Evolutionary conservation across 2,329 filamentous ascomycete genomes (phyloP), one percentile per base, ranked within the genome.

Genomic region (Madurella mycetomatis): DNA sequence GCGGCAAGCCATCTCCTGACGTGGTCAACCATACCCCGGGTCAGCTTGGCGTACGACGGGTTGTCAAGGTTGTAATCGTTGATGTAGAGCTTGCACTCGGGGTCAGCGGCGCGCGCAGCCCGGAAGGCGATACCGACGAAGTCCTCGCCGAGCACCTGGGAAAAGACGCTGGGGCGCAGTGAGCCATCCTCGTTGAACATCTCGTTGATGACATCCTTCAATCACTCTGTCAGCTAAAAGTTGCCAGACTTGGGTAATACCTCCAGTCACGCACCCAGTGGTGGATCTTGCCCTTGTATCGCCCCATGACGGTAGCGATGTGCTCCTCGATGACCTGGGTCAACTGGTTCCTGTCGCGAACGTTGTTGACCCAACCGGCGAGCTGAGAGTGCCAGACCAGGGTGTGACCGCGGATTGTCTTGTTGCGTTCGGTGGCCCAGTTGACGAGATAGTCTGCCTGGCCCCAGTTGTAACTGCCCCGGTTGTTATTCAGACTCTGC

Each of bases 31-130:
- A 86, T 81, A 45, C 76, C 76, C 18, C 62, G 72, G 37, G 74
- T 73, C 51, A 73, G 46, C 74, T 90, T 90, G 59, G 77, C 73
- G 63, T 79, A 78, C 60, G 62, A 76, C 16, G 84, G 76, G 42
- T 69, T 74, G 70, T 87, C 85, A 49, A 87, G 78, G 72, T 87
- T 87, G 71, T 78, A 82, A 68, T 90, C 86, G 70, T 90, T 91
- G 72, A 90, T 87, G 74, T 88, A 91, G 40, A 90, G 76, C 70
- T 85, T 86, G 2, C 83, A 85, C 53, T 70, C 64, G 2, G 86
- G 84, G 67, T 90, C 87, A 13, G 84, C 85, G 9, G 76, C 75
- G 49, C 81, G 79, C 17, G 87, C 87, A 11, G 86, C 81, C 49
- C 80, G 76, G 72, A 90, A 90, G 37, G 86, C 86, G 63, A 87